Base-by-base conservation (phyloP, 441 rosid species). In the Gossypium gossypioides region DNA sequence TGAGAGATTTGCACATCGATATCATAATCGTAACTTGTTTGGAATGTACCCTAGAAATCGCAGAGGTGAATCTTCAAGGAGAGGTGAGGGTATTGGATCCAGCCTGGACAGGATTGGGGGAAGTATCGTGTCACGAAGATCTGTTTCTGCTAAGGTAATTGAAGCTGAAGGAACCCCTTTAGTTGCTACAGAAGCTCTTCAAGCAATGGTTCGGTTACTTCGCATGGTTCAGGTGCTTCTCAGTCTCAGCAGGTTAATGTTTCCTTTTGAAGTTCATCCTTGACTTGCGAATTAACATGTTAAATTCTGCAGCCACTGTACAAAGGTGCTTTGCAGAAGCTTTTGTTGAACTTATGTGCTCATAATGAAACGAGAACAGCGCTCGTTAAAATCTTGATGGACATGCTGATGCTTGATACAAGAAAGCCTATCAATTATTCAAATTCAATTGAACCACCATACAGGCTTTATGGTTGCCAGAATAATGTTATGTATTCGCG, bases 41-140 rank as follows among this genome's bases (percentile, higher is more conserved):
- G 99, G 97, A 37, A 92, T 92, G 99, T 91, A 95, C 77, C 91
- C 97, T 66, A 87, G 99, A 74, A 92, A 81, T 82, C 98, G 96
- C 63, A 84, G 99, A 79, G 98, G 95, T 78, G 99, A 91, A 87
- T 77, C 97, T 68, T 91, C 99, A 75, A 86, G 99, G 80, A 90
- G 93, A 69, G 84, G 83, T 77, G 98, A 92, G 80, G 91, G 92
- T 69, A 76, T 84, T 68, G 87, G 93, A 72, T 85, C 88, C 71
- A 85, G 85, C 71, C 82, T 87, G 54, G 94, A 86, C 34, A 83
- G 97, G 82, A 84, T 78, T 60, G 93, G 86, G 42, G 88, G 85
- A 59, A 77, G 76, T 16, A 77, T 76, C 81, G 84, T 81, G 46
- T 81, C 97, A 29, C 97, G 95, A 21, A 91, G 97, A 72, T 79